Evolutionary conservation across 305 asterid species (phyloP), one percentile per base, ranked within the genome.

Genomic region (Andrographis paniculata): DNA sequence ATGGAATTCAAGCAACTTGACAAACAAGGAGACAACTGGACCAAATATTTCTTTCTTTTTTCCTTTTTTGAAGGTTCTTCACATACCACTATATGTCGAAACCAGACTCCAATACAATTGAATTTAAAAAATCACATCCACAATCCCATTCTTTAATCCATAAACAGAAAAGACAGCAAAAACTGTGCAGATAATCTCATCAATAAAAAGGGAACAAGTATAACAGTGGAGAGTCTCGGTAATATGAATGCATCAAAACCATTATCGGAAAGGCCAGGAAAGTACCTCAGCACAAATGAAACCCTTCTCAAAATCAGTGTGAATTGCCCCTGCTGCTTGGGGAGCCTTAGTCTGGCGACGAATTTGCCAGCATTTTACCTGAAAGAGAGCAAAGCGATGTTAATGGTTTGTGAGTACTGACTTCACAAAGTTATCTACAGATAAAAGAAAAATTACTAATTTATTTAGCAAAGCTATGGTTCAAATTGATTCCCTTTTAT

Each of bases 361-460:
- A 61, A 91, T 83, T 80, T 91, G 99, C 99, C 99, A 91, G 74
- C 99, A 91, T 67, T 91, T 91, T 1, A 91, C 99, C 99, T 91
- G 75, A 58, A 66, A 20, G 36, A 53, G 39, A 39, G 55, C 45
- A 65, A 42, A 24, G 30, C 4, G 6, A 24, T 24, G 30, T 3
- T 24, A 24, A 24, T 24, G 30, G 6, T 24, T 24, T 24, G 30
- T 24, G 6, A 8, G 8, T 4, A 24, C 30, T 24, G 30, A 4
- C 30, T 24, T 24, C 4, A 8, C 4, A 24, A 24, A 31, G 37
- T 11, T 31, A 3, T 1, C 37, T 31, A 8, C 14, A 5, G 37
- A 31, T 5, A 31, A 31, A 24, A 24, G 6, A 24, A 24, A 8
- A 24, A 3, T 24, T 24, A 24, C 44, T 9, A 28, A 20, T 19